Evolutionary conservation across 257 asterid genomes (phyloP).

Genomic region (Echites panduratus): DNA sequence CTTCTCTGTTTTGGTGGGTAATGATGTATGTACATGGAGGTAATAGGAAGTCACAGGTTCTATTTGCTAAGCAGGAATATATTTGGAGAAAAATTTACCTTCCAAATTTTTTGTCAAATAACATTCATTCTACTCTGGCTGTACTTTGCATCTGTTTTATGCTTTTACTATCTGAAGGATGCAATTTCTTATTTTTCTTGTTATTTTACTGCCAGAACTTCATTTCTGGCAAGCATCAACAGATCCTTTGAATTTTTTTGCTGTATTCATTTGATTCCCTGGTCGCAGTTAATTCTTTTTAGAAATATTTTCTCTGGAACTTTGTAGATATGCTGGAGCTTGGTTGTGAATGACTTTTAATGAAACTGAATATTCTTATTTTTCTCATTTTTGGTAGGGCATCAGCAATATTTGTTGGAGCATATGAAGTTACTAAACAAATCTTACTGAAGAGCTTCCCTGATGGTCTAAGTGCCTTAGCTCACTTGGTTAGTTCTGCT

Average conservation of each 20-base stretch:
- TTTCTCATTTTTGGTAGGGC: constrained; percentile 39
- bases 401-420: constrained; percentile 65
- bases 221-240: not conserved
- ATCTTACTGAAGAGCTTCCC: constrained; percentile 48
- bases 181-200: not conserved
- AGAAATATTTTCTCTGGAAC: not conserved
- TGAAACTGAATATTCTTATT: not conserved
- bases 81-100: not conserved
- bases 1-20: not conserved
- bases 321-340: not conserved
- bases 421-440: constrained; percentile 60
- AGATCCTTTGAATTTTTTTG: not conserved
- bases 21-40: not conserved
- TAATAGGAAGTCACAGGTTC: not conserved
- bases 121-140: not conserved
- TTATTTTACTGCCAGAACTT: not conserved
- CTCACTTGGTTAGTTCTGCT: constrained; percentile 50
- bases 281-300: not conserved
- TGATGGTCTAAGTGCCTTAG: constrained; percentile 53
- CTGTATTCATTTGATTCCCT: not conserved
- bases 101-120: not conserved
- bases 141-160: not conserved
- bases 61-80: not conserved
- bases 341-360: not conserved
- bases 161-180: not conserved